Conservation (phyloP, 2,329 filamentous ascomycete species). For the Pseudogymnoascus sp. region DNA sequence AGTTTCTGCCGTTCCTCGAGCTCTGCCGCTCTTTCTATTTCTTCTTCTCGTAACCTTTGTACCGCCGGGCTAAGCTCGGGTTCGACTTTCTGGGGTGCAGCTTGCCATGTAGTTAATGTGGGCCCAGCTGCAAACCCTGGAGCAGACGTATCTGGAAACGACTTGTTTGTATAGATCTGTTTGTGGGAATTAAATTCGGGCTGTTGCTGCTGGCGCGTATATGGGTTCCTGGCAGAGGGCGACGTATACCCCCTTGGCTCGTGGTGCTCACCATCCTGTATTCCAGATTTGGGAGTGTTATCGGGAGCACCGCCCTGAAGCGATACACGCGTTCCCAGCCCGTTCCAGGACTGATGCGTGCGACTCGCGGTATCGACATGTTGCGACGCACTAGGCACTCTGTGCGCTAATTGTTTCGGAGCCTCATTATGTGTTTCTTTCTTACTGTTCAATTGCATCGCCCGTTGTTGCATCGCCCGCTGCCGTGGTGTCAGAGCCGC, state of each 20-base stretch:
- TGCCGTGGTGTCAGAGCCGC: neutral
- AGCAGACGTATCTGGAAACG: neutral
- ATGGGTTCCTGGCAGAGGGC: neutral
- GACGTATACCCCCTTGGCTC: slow-evolving; percentile 1
- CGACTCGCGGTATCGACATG: neutral
- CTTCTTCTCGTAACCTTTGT: neutral
- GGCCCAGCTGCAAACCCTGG: neutral
- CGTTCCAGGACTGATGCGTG: neutral
- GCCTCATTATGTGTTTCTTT: too few species aligned
- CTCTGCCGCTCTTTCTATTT: neutral
- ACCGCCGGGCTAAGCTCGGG: neutral
- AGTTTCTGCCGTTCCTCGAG: neutral
- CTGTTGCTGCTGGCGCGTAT: neutral
- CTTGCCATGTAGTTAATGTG: neutral
- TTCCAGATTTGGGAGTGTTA: neutral
- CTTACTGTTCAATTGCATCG: too few species aligned
- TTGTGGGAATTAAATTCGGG: neutral
- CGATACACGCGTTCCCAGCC: neutral
- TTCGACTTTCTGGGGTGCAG: neutral
- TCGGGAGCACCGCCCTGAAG: neutral
- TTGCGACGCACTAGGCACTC: too few species aligned
- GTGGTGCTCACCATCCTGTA: neutral
- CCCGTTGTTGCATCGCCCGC: neutral
- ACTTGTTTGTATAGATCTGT: neutral
- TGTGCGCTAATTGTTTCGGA: too few species aligned